Conservation (phyloP, 1,284 basidiomycete species). For the Apiotrichum sp. region DNA sequence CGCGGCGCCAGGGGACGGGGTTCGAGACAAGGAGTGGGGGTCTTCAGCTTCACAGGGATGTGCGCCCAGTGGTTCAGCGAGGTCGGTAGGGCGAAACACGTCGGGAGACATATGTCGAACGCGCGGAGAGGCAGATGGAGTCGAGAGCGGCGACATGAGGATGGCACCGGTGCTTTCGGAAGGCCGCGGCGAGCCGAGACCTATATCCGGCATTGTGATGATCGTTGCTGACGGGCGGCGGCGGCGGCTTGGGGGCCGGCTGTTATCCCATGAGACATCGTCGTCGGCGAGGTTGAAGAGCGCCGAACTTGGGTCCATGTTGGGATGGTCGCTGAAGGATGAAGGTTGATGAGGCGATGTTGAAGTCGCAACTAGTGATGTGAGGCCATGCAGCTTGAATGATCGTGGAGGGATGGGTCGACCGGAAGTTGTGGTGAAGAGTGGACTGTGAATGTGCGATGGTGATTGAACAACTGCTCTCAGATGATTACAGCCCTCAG, state of each 20-base stretch:
- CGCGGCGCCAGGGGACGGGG: not conserved
- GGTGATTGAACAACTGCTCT: no score
- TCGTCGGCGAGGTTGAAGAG: not conserved
- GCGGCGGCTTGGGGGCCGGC: not conserved
- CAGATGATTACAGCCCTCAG: no score
- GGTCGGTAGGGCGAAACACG: not conserved
- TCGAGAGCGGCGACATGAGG: not conserved
- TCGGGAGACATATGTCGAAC: not conserved
- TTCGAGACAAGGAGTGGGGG: not conserved
- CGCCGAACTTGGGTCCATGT: not conserved
- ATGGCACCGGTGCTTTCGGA: not conserved
- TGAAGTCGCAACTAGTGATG: no score
- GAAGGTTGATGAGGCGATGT: no score
- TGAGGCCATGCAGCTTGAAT: no score
- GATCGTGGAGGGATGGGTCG: no score
- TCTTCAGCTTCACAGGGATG: slow-evolving; percentile 11
- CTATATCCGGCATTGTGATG: not conserved
- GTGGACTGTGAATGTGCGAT: no score
- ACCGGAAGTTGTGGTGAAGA: no score
- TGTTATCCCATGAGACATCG: not conserved
- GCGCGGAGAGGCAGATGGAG: not conserved
- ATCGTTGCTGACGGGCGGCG: not conserved
- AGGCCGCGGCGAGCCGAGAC: not conserved
- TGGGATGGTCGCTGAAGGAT: no score
- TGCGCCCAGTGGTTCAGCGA: not conserved